These are phyloP conservation scores for Typha latifolia DNA, from an alignment of 176 grass and related monocot genomes.

Conservation along the genomic window DNA sequence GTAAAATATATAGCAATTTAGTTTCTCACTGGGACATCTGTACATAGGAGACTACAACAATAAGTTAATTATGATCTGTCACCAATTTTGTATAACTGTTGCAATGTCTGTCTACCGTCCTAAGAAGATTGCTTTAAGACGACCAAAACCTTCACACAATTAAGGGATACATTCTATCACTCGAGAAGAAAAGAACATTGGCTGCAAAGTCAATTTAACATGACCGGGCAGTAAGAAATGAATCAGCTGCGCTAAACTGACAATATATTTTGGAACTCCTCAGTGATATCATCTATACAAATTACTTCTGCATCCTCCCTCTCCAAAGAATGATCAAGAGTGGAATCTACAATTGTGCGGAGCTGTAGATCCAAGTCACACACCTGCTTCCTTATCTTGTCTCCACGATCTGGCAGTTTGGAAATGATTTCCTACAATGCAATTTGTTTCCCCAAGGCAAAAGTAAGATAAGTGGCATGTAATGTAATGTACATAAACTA, in stretches of 20 bases:
- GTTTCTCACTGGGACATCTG: too few relatives aligned
- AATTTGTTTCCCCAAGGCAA: not conserved
- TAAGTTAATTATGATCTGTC: too few relatives aligned
- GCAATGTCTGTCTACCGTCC: too few relatives aligned
- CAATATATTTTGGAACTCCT: constrained; percentile 16
- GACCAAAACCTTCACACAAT: too few relatives aligned
- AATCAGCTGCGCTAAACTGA: constrained; percentile 9
- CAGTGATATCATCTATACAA: constrained; percentile 34
- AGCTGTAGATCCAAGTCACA: constrained; percentile 41
- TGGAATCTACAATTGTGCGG: constrained; percentile 13
- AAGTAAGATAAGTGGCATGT: not conserved
- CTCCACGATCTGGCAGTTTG: constrained; percentile 42
- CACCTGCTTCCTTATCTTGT: constrained; percentile 51
- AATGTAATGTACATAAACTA: not conserved
- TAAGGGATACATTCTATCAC: too few relatives aligned
- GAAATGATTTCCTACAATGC: constrained; percentile 29
- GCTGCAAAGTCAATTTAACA: not conserved
- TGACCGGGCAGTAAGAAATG: not conserved
- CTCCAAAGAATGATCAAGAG: not conserved
- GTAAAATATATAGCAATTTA: too few relatives aligned
- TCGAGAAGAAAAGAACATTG: not conserved
- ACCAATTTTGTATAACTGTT: too few relatives aligned
- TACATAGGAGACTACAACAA: too few relatives aligned
- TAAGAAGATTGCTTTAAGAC: too few relatives aligned
- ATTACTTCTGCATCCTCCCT: constrained; percentile 25